Base-by-base conservation (phyloP, 2,329 filamentous ascomycete genomes). In the Sarocladium strictum region DNA sequence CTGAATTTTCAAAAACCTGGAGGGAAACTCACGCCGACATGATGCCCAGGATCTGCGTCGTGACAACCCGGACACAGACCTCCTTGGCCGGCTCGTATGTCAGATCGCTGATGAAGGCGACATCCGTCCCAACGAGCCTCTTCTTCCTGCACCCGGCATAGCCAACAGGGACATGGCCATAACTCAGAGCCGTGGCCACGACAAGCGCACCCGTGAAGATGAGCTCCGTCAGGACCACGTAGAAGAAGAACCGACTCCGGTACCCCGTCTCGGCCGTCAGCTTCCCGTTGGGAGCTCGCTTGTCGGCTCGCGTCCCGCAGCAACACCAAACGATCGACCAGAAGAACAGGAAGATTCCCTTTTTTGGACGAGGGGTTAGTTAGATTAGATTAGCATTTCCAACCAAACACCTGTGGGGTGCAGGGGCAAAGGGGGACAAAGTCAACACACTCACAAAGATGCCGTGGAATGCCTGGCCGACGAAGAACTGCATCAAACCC, bases 161-260 rank as follows among this genome's bases (percentile, higher is more conserved):
- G 14, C 21, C 21, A 7, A 24, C 4, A 7, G 50, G 50, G 12
- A 53, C 50, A 27, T 38, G 23, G 14, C 3, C 17, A 33, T 40
- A 47, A 21, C 52, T 24, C 55, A 53, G 53, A 11, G 55, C 47
- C 6, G 52, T 49, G 3, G 47, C 56, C 4, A 32, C 23, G 5
- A 50, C 14, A 11, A 57, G 17, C 17, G 19, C 32, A 10, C n/a
- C 32, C n/a, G 55, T 15, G 24, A 57, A 57, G 29, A n/a, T 33
- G 3, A 51, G 21, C 21, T 57, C 53, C 3, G 55, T 21, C 32
- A 50, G 7, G 19, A 55, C 21, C 7, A 55, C n/a, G 53, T 57
- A 58, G 47, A 58, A 54, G 49, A 53, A 43, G 49, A 24, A 12
- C 11, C 33, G 53, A 35, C 47, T 51, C 27, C 47, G 47, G 47